Evolutionary conservation across 2,329 filamentous ascomycete species (phyloP).

Genomic region (Colletotrichum noveboracense): DNA sequence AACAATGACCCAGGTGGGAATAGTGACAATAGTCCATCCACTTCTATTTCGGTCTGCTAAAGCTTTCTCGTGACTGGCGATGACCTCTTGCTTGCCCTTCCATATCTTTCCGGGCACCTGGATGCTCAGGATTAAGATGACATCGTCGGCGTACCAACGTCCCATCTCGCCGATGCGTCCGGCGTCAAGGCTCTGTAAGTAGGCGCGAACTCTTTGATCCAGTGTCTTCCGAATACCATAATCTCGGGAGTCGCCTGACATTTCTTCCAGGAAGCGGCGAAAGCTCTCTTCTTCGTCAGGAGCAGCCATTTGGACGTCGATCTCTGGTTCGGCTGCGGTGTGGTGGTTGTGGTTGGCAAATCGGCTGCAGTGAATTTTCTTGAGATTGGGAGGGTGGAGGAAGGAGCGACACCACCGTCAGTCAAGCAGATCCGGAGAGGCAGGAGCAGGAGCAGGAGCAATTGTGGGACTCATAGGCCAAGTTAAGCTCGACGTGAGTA

Average conservation of each 20-base stretch:
- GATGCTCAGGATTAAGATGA: rapidly evolving
- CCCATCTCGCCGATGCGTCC: background rate
- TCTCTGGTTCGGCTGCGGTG: background rate
- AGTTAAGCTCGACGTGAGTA: background rate
- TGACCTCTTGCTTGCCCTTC: background rate
- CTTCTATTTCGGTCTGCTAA: too few relatives aligned
- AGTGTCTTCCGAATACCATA: background rate
- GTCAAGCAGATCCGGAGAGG: rapidly evolving
- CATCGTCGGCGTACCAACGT: background rate
- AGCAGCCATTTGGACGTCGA: background rate
- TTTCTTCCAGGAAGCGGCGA: background rate
- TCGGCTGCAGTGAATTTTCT: background rate
- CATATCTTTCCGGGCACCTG: background rate
- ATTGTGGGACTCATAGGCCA: rapidly evolving
- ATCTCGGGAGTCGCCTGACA: background rate
- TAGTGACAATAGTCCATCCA: too few relatives aligned
- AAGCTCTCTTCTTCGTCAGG: background rate
- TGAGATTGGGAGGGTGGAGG: rapidly evolving
- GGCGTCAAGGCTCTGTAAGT: rapidly evolving
- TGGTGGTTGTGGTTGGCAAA: background rate
- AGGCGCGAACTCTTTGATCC: background rate
- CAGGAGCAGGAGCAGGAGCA: background rate
- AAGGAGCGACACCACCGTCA: background rate
- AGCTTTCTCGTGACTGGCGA: too few relatives aligned
- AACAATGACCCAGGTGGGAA: background rate